Conservation (phyloP, 169 alveolate genomes). For the Eimeria sp. region DNA sequence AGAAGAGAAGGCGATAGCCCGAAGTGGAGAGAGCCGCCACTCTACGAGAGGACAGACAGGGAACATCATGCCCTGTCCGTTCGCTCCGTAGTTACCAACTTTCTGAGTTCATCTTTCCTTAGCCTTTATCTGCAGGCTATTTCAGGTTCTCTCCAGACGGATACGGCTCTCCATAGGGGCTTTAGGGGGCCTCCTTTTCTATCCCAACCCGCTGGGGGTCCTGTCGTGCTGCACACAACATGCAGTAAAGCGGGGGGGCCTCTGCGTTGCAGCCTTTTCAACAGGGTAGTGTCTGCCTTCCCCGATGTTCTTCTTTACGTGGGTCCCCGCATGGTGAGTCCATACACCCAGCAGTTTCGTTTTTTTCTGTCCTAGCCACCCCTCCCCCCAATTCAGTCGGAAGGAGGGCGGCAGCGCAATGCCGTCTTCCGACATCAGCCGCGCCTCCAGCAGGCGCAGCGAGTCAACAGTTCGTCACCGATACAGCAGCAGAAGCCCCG, state of each 20-base stretch:
- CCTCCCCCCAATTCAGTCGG: background rate
- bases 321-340: constrained; percentile 11
- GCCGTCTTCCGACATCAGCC: constrained; percentile 53
- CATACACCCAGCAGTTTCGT: background rate
- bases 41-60: constrained; percentile 1
- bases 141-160: background rate
- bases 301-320: background rate
- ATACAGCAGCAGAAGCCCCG: constrained; percentile 66
- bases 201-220: background rate
- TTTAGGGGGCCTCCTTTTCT: background rate
- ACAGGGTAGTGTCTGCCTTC: background rate
- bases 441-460: constrained; percentile 58
- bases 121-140: background rate
- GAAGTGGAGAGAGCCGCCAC: constrained; percentile 1
- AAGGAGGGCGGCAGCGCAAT: constrained; percentile 14
- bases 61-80: constrained; percentile 18
- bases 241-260: background rate
- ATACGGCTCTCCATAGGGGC: background rate
- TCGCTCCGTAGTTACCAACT: background rate
- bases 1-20: constrained; percentile 47
- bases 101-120: constrained; percentile 7
- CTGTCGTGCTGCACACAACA: constrained; percentile 8
- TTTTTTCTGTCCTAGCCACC: background rate
- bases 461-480: constrained; percentile 35
- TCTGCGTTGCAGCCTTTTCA: background rate